Base-by-base conservation (phyloP, 768 basidiomycete genomes). In the Boletus insuetus region DNA sequence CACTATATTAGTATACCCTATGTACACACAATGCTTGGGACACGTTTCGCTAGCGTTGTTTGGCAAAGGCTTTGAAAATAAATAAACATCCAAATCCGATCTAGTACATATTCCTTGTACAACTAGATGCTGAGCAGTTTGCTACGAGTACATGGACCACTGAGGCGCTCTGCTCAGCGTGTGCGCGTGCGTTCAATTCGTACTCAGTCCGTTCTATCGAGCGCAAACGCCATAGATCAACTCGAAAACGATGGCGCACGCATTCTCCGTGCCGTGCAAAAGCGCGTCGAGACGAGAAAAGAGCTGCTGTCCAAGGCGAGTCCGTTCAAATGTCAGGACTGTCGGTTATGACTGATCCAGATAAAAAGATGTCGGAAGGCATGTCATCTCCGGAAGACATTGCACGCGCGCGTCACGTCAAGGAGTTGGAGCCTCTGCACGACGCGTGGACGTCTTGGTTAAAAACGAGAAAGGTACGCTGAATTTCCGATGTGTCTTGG, bases 391-490 rank as follows among this genome's bases (percentile, higher is more conserved):
- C 76, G 9, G 82, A 82, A 42, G 84, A 87, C 58, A 81, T 90
- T 50, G 68, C 73, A 11, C 73, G 77, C 11, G 78, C 87, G 1
- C 85, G 84, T 58, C 77, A 81, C 24, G 68, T 87, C 42, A 88
- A 87, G 59, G 87, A 91, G 53, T 69, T 86, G 13, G 87, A 91
- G 59, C 77, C 83, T 3, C 72, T 94, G 4, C 78, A 82, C 37
- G 69, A 75, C 12, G 86, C 85, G 11, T 95, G 91, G 91, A 71
- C 81, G 29, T 68, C 77, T 22, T 92, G 86, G 82, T 65, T 65
- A 20, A 69, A 72, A n/a, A 77, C 81, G 6, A 75, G 75, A 55
- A 63, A 84, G 76, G 92, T 90, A 58, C 51, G 79, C 71, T 9
- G n/a, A 13, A 20, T 38, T 29, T 47, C 26, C 16, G 26, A 26